These are phyloP conservation scores for Sphaerulina musiva DNA, from an alignment of 2,329 filamentous ascomycete species.

Conservation along the genomic window DNA sequence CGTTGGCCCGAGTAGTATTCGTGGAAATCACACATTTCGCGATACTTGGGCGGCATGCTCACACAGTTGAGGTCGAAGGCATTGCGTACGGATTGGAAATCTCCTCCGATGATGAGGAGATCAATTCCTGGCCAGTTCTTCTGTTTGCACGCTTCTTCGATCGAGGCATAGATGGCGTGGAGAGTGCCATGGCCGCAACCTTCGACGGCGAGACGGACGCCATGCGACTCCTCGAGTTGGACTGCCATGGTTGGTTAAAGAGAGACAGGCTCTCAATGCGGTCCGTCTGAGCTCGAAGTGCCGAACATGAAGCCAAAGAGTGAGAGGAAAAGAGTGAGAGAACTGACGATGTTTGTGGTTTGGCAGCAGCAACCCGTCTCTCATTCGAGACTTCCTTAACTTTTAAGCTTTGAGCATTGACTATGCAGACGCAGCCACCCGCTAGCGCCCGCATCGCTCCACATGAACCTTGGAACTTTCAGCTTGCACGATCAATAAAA, in stretches of 20 bases:
- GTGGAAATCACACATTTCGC: conserved; percentile 82
- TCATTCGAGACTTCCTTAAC: not conserved
- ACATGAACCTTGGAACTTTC: no score
- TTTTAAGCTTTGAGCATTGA: not conserved
- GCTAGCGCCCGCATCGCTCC: conserved; percentile 10
- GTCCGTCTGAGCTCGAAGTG: no score
- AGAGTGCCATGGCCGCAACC: conserved; percentile 91
- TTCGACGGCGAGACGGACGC: conserved; percentile 70
- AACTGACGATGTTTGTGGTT: not conserved
- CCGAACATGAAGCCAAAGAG: no score
- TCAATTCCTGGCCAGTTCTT: conserved; percentile 79
- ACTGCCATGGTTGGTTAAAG: not conserved
- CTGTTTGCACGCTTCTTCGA: conserved; percentile 59
- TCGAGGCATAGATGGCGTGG: conserved; percentile 80
- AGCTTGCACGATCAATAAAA: no score
- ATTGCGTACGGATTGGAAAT: conserved; percentile 92
- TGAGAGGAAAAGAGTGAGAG: not conserved
- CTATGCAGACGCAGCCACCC: conserved; percentile 3
- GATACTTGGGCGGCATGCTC: conserved; percentile 83
- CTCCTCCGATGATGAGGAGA: conserved; percentile 86
- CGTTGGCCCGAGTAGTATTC: conserved; percentile 80
- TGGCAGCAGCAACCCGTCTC: not conserved
- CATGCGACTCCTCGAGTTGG: conserved; percentile 10
- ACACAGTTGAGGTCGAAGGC: conserved; percentile 80
- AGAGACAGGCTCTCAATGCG: not conserved